A percentile compares a stretch with the other conserved stretches of the same genome.
phyloP scores from a whole-genome alignment of 495 filamentous ascomycete genomes.

The Trichocladium antarcticum region DNA sequence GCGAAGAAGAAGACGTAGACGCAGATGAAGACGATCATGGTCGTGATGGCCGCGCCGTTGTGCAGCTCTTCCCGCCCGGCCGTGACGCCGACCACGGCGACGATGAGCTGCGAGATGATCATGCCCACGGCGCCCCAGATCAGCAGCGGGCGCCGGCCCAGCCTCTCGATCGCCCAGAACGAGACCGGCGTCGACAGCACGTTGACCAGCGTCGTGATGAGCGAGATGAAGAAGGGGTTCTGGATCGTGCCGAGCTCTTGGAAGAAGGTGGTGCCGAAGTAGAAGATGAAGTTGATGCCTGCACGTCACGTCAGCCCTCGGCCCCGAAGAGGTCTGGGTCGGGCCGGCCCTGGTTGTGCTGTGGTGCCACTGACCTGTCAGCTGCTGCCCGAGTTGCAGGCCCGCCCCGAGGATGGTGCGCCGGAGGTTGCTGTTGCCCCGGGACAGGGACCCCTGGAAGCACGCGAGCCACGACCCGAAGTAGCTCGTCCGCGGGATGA shows the following conservation, averaged over 20 bases:
- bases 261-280: conserved; percentile 76
- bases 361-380: conserved; percentile 17
- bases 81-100: conserved; percentile 59
- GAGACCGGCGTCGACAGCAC: conserved; percentile 67
- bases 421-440: conserved; percentile 48
- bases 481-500: conserved; percentile 53
- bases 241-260: conserved; percentile 54
- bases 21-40: conserved; percentile 63
- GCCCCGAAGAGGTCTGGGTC: no score
- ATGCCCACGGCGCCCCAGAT: conserved; percentile 67
- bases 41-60: conserved; percentile 50
- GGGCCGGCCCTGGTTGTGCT: no score
- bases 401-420: conserved; percentile 61
- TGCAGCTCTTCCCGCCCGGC: conserved; percentile 31
- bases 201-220: conserved; percentile 79
- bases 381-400: conserved; percentile 64
- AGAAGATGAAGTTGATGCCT: conserved; percentile 80
- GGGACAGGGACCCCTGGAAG: conserved; percentile 46
- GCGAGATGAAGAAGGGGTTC: conserved; percentile 66
- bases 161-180: conserved; percentile 68
- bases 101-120: conserved; percentile 71
- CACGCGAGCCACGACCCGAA: conserved; percentile 56
- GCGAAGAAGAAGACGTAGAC: conserved; percentile 81
- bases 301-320: not conserved
- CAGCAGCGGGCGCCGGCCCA: conserved; percentile 68